A percentile compares a stretch with the other conserved stretches of the same genome.
These are phyloP conservation scores for Melampsora americana DNA, from an alignment of 1,284 basidiomycete genomes.

Conservation along the genomic window DNA sequence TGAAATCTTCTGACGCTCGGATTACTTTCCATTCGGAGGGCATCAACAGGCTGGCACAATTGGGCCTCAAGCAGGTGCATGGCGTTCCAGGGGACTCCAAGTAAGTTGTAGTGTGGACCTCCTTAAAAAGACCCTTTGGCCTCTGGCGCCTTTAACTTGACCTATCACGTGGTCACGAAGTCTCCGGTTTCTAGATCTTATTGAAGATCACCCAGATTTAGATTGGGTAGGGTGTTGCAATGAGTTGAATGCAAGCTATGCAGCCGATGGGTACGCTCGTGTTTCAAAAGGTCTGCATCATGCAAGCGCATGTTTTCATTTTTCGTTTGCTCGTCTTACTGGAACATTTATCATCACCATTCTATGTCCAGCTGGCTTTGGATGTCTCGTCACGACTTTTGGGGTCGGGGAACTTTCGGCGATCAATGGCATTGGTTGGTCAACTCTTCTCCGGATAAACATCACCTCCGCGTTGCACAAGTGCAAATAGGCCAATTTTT, in stretches of 20 bases:
- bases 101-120: conserved; percentile 59
- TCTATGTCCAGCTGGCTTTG: conserved; percentile 43
- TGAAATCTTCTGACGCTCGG: too few relatives aligned
- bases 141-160: not conserved
- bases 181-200: conserved; percentile 63
- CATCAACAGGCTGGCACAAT: conserved; percentile 51
- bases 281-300: conserved; percentile 54
- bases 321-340: not conserved
- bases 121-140: not conserved
- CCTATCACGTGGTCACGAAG: not conserved
- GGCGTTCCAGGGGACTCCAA: conserved; percentile 93
- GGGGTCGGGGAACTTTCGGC: conserved; percentile 86
- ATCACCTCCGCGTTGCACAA: not conserved
- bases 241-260: conserved; percentile 66
- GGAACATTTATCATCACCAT: not conserved
- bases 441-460: conserved; percentile 54
- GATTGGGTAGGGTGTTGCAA: conserved; percentile 77
- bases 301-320: not conserved
- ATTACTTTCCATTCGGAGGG: too few relatives aligned
- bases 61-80: conserved; percentile 64
- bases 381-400: conserved; percentile 62
- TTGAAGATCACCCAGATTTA: conserved; percentile 74
- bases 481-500: conserved; percentile 53
- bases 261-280: conserved; percentile 84
- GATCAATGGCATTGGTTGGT: conserved; percentile 58